phyloP scores from a whole-genome alignment of 345 rosid species.

The Eucalyptus microcorys region DNA sequence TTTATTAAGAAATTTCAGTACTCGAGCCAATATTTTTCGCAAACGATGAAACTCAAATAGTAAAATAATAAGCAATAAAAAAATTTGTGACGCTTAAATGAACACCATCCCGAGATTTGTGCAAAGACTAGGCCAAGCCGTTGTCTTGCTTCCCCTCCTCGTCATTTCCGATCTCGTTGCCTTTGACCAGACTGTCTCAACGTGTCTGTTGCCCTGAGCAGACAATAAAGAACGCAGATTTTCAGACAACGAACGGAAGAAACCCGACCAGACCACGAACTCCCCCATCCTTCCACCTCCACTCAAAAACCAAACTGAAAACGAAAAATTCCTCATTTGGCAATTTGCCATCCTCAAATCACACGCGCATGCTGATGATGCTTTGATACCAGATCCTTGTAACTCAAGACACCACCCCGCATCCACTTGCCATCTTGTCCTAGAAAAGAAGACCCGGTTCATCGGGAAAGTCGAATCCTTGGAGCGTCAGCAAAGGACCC shows the following conservation, averaged over 20 bases:
- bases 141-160: neutral
- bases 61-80: no score
- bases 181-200: neutral
- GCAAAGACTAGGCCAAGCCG: neutral
- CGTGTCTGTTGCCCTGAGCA: neutral
- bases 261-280: neutral
- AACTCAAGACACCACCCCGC: neutral
- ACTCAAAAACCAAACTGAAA: neutral
- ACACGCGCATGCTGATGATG: neutral
- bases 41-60: neutral
- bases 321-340: neutral
- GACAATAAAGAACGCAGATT: neutral
- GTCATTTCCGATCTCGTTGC: neutral
- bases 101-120: no score
- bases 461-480: neutral
- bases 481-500: neutral
- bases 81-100: no score
- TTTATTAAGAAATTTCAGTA: neutral
- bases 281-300: neutral
- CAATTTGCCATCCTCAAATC: neutral
- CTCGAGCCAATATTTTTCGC: rapidly evolving
- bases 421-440: neutral
- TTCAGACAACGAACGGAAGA: neutral
- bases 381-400: neutral
- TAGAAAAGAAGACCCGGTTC: neutral